These are phyloP conservation scores for Baorangia bicolor DNA, from an alignment of 768 basidiomycete species.

Conservation along the genomic window DNA sequence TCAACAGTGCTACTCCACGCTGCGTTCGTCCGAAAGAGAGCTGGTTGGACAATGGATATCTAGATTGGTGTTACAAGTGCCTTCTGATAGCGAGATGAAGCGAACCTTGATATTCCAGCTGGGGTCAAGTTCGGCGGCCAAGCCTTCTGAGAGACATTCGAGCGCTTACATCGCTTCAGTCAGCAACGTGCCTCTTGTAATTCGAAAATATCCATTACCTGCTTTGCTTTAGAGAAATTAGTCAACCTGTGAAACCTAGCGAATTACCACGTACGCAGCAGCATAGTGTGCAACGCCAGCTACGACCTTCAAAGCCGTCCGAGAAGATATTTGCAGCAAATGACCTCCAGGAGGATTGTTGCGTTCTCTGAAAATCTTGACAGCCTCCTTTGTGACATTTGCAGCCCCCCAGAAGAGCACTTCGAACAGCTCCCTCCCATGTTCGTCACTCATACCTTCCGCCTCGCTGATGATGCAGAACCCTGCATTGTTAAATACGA, in stretches of 20 bases:
- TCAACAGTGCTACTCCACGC: slow-evolving; percentile 1
- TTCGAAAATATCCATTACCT: slow-evolving; percentile 13
- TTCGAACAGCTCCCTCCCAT: slow-evolving; percentile 38
- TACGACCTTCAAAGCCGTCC: slow-evolving; percentile 21
- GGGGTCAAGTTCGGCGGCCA: slow-evolving; percentile 43
- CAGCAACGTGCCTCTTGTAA: neutral
- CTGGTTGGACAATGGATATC: slow-evolving; percentile 28
- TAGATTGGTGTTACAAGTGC: neutral
- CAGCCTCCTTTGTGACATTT: slow-evolving; percentile 33
- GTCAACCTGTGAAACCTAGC: neutral
- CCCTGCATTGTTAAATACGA: slow-evolving; percentile 47
- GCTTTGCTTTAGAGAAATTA: slow-evolving; percentile 22
- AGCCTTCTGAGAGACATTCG: slow-evolving; percentile 39
- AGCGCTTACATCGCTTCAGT: slow-evolving; percentile 27
- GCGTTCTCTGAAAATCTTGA: slow-evolving; percentile 37
- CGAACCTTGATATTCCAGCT: slow-evolving; percentile 49
- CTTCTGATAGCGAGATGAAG: neutral
- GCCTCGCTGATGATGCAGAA: slow-evolving; percentile 33
- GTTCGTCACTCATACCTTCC: slow-evolving; percentile 37
- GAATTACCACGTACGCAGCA: slow-evolving; percentile 25
- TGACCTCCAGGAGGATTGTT: slow-evolving; percentile 40
- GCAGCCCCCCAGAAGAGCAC: slow-evolving; percentile 39
- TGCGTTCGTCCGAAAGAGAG: slow-evolving; percentile 19
- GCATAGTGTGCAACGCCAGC: slow-evolving; percentile 18
- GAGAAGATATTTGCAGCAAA: slow-evolving; percentile 39